Conservation (phyloP, 164 flowering plant genomes). For the Magnolia officinalis region DNA sequence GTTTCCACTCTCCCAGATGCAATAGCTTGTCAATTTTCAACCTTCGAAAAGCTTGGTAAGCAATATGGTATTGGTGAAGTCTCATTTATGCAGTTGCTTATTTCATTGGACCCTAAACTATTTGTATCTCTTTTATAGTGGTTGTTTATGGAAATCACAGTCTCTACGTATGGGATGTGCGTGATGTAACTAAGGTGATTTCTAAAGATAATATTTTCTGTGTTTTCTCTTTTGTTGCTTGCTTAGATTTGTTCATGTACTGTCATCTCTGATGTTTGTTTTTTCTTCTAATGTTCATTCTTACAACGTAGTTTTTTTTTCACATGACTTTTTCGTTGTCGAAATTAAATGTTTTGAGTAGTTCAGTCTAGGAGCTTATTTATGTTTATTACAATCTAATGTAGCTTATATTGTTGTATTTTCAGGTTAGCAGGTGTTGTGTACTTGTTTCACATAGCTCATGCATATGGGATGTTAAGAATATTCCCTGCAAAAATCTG, state of each 20-base stretch:
- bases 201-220: not conserved
- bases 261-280: not conserved
- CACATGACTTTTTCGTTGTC: not conserved
- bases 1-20: constrained; percentile 53
- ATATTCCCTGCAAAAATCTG: constrained; percentile 54
- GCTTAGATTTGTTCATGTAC: not conserved
- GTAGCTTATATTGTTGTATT: constrained; percentile 3
- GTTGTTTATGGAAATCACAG: constrained; percentile 72
- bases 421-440: constrained; percentile 57
- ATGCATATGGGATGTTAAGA: constrained; percentile 75
- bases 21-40: constrained; percentile 69
- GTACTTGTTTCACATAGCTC: constrained; percentile 61
- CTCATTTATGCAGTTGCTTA: not conserved
- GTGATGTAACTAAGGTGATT: constrained; percentile 47
- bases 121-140: constrained; percentile 40
- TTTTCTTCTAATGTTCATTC: not conserved
- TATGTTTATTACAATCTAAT: not conserved
- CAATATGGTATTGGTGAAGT: not conserved
- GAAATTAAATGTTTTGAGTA: not conserved
- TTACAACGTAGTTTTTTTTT: not conserved
- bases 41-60: constrained; percentile 62
- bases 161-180: constrained; percentile 63
- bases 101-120: not conserved
- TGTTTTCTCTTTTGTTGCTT: constrained; percentile 1
- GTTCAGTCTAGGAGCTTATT: not conserved